These are phyloP conservation scores for Camelina hispida DNA, from an alignment of 345 rosid genomes.

Conservation along the genomic window DNA sequence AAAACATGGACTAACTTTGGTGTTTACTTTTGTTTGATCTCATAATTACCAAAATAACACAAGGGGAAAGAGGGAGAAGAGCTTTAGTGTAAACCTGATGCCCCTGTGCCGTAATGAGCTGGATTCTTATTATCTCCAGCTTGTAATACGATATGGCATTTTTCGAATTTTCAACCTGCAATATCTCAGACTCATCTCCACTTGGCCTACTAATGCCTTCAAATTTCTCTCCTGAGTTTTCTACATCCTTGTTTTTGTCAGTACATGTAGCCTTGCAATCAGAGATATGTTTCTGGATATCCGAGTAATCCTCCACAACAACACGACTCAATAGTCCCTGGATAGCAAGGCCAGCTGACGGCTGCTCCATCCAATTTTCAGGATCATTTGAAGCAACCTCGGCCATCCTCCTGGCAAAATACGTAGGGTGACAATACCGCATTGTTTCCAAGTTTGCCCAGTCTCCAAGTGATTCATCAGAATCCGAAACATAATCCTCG, in stretches of 20 bases:
- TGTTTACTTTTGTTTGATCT: not conserved
- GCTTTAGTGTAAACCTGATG: slow-evolving; percentile 56
- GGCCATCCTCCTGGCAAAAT: slow-evolving; percentile 75
- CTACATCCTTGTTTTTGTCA: slow-evolving; percentile 45
- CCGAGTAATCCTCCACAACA: slow-evolving; percentile 66
- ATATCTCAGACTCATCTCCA: slow-evolving; percentile 49
- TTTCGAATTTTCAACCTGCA: slow-evolving; percentile 47
- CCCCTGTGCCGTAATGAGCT: slow-evolving; percentile 76
- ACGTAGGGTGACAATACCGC: slow-evolving; percentile 92
- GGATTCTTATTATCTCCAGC: slow-evolving; percentile 79
- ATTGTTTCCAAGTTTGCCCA: slow-evolving; percentile 92
- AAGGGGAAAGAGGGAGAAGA: slow-evolving; percentile 11
- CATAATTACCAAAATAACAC: slow-evolving; percentile 18
- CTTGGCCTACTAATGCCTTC: slow-evolving; percentile 44
- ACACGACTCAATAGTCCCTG: slow-evolving; percentile 84
- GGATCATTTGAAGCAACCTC: slow-evolving; percentile 76
- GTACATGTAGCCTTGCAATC: slow-evolving; percentile 35
- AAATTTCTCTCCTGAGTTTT: slow-evolving; percentile 45
- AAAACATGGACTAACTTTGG: not conserved
- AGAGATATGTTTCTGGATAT: slow-evolving; percentile 62
- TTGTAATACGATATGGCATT: slow-evolving; percentile 70
- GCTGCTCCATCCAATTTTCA: slow-evolving; percentile 81
- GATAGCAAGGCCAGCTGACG: slow-evolving; percentile 80
- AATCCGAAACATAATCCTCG: slow-evolving; percentile 60
- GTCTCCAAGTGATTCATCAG: slow-evolving; percentile 73